A percentile compares a stretch with the other conserved stretches of the same genome.
These are phyloP conservation scores for Podospora pseudoanserina DNA, from an alignment of 495 filamentous ascomycete genomes.

Conservation along the genomic window DNA sequence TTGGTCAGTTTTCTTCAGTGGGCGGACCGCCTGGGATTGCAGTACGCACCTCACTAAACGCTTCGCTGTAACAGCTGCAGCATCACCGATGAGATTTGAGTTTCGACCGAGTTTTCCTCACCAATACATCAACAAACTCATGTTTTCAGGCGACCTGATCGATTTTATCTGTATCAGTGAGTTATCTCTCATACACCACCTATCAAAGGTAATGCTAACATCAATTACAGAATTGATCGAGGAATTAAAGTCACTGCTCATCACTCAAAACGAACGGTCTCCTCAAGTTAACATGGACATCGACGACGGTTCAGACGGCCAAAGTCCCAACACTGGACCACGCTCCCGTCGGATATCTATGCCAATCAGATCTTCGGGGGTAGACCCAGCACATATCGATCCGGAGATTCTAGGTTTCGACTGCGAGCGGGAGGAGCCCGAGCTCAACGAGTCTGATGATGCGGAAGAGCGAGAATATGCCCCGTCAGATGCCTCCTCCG, in stretches of 20 bases:
- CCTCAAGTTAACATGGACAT: neutral
- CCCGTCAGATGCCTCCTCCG: conserved; percentile 5
- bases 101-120: neutral
- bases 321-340: neutral
- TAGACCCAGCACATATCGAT: neutral
- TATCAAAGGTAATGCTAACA: too few species aligned
- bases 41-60: neutral
- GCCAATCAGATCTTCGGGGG: neutral
- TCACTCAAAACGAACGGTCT: too few species aligned
- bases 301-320: neutral
- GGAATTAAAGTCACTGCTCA: too few species aligned
- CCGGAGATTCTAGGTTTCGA: neutral
- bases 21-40: neutral
- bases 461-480: neutral
- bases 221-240: too few species aligned
- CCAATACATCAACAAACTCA: neutral
- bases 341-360: neutral
- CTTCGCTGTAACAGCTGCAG: neutral
- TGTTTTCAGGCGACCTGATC: neutral
- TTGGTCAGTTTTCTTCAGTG: neutral
- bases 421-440: neutral
- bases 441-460: conserved; percentile 2
- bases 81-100: neutral
- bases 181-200: neutral
- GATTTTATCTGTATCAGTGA: neutral